Conservation (phyloP, 2,329 filamentous ascomycete genomes). For the Leptographium procerum region DNA sequence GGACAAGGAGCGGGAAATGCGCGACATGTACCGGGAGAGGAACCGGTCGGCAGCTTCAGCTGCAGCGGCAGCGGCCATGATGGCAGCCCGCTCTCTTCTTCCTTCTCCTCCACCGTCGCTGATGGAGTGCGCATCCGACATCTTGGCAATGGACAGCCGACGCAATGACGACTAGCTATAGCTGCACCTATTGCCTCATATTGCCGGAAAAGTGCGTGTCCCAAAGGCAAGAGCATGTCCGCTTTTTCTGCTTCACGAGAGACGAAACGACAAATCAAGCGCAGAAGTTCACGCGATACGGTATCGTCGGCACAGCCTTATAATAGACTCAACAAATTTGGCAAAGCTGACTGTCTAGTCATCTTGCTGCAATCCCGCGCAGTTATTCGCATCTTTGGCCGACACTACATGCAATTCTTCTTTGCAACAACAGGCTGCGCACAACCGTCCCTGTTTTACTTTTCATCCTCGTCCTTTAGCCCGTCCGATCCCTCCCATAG, state of each 20-base stretch:
- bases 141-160: neutral
- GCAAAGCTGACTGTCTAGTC: no score
- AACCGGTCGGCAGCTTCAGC: constrained; percentile 6
- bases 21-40: constrained; percentile 5
- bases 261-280: no score
- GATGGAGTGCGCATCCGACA: neutral
- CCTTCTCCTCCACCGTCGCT: neutral
- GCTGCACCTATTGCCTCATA: no score
- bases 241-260: no score
- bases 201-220: no score
- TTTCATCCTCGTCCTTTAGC: neutral
- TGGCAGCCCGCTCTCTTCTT: neutral
- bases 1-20: constrained; percentile 17
- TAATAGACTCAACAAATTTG: no score
- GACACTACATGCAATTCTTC: no score
- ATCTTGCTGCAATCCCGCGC: no score
- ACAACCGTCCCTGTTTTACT: neutral
- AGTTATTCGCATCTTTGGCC: no score
- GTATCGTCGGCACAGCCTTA: no score
- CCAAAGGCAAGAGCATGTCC: no score
- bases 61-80: neutral
- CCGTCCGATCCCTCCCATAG: neutral
- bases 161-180: neutral
- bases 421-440: neutral
- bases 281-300: no score